A percentile compares a stretch with the other conserved stretches of the same genome.
These are phyloP conservation scores for Furcasterigmium furcatum DNA, from an alignment of 2,329 filamentous ascomycete genomes.

Conservation along the genomic window DNA sequence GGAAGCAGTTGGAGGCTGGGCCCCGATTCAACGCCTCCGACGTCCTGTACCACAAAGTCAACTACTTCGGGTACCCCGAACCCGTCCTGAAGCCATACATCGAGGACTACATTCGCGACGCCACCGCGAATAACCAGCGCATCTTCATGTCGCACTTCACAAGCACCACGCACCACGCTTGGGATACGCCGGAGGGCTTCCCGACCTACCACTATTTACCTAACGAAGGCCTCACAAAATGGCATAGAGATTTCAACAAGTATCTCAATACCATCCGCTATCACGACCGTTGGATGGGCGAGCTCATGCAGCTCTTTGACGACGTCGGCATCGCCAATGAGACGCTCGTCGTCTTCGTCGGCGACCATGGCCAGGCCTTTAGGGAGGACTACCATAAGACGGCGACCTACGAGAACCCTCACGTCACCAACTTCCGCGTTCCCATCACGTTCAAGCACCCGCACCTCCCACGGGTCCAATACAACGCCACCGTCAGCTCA, in stretches of 20 bases:
- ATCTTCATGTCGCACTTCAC: constrained; percentile 32
- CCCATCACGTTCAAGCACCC: constrained; percentile 41
- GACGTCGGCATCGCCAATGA: constrained; percentile 37
- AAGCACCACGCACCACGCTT: constrained; percentile 38
- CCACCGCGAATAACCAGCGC: constrained; percentile 22
- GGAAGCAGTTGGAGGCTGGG: constrained; percentile 8
- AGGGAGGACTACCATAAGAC: constrained; percentile 30
- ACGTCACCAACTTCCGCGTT: constrained; percentile 38
- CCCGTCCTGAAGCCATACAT: constrained; percentile 33
- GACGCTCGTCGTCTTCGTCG: constrained; percentile 41
- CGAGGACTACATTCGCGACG: constrained; percentile 25
- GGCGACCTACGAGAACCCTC: constrained; percentile 37
- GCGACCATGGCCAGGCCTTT: constrained; percentile 40
- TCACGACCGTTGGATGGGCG: constrained; percentile 32
- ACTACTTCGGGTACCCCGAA: constrained; percentile 41
- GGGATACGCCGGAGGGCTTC: constrained; percentile 28
- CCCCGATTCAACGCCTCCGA: neutral
- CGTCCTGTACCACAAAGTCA: constrained; percentile 15
- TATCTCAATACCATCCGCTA: constrained; percentile 38
- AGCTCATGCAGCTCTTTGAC: constrained; percentile 34
- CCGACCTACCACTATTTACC: constrained; percentile 25
- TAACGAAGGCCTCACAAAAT: constrained; percentile 5
- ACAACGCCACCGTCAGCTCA: constrained; percentile 33
- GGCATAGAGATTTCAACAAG: constrained; percentile 24
- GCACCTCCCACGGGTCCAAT: constrained; percentile 32